Conservation (phyloP, 2,329 filamentous ascomycete genomes). For the Xylaria sp. region DNA sequence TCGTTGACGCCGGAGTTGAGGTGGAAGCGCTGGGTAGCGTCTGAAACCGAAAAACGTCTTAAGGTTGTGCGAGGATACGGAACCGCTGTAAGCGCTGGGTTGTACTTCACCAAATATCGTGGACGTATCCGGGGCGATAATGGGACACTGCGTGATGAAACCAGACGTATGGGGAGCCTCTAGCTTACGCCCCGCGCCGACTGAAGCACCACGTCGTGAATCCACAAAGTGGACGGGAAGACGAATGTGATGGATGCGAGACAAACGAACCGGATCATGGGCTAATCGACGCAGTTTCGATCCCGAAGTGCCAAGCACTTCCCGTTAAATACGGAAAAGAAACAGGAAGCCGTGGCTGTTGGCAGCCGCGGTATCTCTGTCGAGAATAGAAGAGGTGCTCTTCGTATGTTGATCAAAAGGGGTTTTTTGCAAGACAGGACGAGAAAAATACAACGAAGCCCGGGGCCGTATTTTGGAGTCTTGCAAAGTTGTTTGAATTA, state of each 20-base stretch:
- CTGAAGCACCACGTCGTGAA: neutral
- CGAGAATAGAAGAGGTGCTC: neutral
- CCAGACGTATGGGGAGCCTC: neutral
- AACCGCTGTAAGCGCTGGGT: neutral
- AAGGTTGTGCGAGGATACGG: neutral
- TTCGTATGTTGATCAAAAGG: slow-evolving; percentile 19
- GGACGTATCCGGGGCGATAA: neutral
- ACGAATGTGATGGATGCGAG: neutral
- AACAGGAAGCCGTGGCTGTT: slow-evolving; percentile 10
- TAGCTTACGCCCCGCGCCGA: neutral
- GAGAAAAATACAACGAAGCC: slow-evolving; percentile 15
- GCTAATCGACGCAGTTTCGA: neutral
- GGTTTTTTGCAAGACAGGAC: slow-evolving; percentile 13
- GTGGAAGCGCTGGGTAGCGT: neutral
- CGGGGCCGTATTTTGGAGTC: slow-evolving; percentile 2
- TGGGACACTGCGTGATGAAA: neutral
- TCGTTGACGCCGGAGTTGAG: neutral
- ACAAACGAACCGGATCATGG: neutral
- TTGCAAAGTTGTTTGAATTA: slow-evolving; percentile 12
- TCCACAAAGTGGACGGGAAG: slow-evolving; percentile 3
- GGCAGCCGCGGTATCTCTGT: neutral
- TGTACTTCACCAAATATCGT: neutral
- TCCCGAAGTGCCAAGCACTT: neutral
- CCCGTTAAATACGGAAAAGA: neutral
- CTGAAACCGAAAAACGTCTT: neutral